Base-by-base conservation (phyloP, 139 green algal species). In the Chlorella ohadii region DNA sequence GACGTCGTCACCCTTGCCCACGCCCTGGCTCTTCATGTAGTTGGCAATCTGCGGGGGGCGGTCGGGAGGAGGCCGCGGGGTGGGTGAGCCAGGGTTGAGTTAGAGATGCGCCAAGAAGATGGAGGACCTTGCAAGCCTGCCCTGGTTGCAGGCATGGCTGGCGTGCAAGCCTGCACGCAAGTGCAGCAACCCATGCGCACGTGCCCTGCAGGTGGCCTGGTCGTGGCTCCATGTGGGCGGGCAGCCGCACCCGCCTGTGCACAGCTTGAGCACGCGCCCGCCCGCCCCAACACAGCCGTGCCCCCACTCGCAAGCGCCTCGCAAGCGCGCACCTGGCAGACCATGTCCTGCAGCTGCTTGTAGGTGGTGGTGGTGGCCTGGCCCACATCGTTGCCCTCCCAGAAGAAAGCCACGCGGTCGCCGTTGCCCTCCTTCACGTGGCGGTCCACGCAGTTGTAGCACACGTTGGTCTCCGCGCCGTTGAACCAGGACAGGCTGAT, bases 1-100 rank as follows among this genome's bases (percentile, higher is more conserved):
- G 31, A 99, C 97, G 12, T 86, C 88, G 82, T 98, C 93, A 23
- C 97, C 97, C 85, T 95, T 94, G 75, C 91, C 89, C 19, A 99
- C 91, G 41, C 95, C 96, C 55, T 90, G 73, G 34, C 83, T 89
- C 59, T 93, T 94, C 79, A 99, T 88, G 81, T 92, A 98, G 85
- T 99, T 99, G 84, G 96, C 95, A 76, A 76, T 28, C 83, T 84
- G 79, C 51, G 28, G 51, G 34, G 34, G 19, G 47, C 2, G 44
- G 31, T 20, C 7, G 51, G 22, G 31, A 12, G 41, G 71, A 38
- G 39, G 71, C 7, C 44, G 44, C 9, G 44, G 44, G 44, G 44
- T 16, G 6, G 9, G 44, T 51, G 44, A n/a, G n/a, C n/a, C n/a
- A n/a, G n/a, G n/a, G n/a, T n/a, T n/a, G n/a, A n/a, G n/a, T n/a